Evolutionary conservation across 768 basidiomycete genomes (phyloP).

Genomic region (Termitomyces sp.): DNA sequence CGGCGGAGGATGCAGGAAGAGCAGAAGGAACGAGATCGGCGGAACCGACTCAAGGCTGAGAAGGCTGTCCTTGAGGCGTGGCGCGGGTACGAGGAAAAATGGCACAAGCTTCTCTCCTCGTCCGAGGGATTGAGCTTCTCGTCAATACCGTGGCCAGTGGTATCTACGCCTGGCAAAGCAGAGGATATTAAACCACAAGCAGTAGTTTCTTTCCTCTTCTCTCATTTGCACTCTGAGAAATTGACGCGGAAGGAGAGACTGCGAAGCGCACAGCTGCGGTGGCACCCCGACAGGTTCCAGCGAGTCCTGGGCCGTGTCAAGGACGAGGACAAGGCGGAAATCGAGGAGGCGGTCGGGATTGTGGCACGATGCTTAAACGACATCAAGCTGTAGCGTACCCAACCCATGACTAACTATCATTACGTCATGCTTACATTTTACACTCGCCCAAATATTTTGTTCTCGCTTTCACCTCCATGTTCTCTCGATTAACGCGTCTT

Average conservation of each 20-base stretch:
- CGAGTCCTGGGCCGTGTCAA: conserved; percentile 47
- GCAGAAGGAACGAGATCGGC: conserved; percentile 37
- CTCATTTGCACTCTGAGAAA: conserved; percentile 53
- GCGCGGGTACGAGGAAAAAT: conserved; percentile 58
- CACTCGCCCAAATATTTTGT: conserved; percentile 6
- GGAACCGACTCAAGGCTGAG: conserved; percentile 35
- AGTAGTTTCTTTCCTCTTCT: conserved; percentile 58
- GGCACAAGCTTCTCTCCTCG: conserved; percentile 45
- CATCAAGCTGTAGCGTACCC: conserved; percentile 33
- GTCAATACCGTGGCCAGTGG: conserved; percentile 68
- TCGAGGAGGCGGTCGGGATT: conserved; percentile 61
- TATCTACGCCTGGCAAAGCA: conserved; percentile 30
- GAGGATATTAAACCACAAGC: conserved; percentile 49
- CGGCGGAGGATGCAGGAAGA: conserved; percentile 30
- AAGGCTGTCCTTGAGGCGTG: conserved; percentile 50
- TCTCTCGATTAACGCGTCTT: conserved; percentile 47
- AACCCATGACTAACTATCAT: neutral
- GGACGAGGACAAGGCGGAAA: conserved; percentile 42
- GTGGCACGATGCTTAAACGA: conserved; percentile 67
- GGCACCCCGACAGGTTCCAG: conserved; percentile 79
- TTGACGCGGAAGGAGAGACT: conserved; percentile 62
- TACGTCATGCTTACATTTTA: conserved; percentile 2
- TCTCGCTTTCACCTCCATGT: conserved; percentile 31
- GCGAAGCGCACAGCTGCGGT: conserved; percentile 59
- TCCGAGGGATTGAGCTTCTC: conserved; percentile 48